These are phyloP conservation scores for Euphorbia peplus DNA, from an alignment of 345 rosid genomes.

Conservation along the genomic window DNA sequence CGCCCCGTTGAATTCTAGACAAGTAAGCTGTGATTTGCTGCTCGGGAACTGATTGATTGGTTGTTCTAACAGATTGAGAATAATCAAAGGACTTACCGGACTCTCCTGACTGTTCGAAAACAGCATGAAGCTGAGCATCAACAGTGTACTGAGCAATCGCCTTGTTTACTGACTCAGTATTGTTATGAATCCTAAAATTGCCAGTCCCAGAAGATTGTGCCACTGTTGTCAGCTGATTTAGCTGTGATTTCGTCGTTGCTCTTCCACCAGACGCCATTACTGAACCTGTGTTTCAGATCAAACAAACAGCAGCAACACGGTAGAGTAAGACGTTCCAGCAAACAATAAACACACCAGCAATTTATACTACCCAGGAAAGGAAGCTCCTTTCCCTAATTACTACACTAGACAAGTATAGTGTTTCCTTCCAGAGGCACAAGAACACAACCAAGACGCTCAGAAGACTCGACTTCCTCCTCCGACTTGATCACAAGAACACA, in stretches of 20 bases:
- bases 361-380: no score
- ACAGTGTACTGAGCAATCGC: slow-evolving; percentile 92
- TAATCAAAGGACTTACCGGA: slow-evolving; percentile 87
- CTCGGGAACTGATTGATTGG: slow-evolving; percentile 63
- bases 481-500: no score
- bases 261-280: slow-evolving; percentile 40
- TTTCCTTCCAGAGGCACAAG: no score
- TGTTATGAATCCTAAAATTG: slow-evolving; percentile 39
- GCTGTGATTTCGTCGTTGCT: slow-evolving; percentile 11
- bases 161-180: slow-evolving; percentile 61
- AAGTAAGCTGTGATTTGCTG: slow-evolving; percentile 83
- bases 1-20: slow-evolving; percentile 87
- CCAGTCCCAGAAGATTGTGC: slow-evolving; percentile 49
- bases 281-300: background rate
- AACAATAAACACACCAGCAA: no score
- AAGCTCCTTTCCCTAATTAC: no score
- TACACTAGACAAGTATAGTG: no score
- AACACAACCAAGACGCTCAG: no score
- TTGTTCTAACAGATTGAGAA: slow-evolving; percentile 62
- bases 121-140: slow-evolving; percentile 93
- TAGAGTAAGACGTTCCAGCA: no score
- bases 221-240: background rate
- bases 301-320: no score
- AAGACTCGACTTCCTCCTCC: no score
- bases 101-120: slow-evolving; percentile 82